Base-by-base conservation (phyloP, 345 rosid genomes). In the Draba incana region DNA sequence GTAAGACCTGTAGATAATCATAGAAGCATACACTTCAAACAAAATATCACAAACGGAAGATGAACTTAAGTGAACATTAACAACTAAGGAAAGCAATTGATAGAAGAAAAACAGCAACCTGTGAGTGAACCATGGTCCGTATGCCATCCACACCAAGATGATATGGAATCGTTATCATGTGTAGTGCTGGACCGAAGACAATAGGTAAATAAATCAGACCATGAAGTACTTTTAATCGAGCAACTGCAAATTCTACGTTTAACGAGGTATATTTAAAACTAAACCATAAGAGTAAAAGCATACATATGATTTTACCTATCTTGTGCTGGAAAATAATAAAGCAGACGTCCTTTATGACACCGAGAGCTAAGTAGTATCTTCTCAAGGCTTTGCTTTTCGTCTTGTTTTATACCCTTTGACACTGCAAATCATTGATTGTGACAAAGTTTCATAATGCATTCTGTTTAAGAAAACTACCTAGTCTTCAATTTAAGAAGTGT, bases 81-180 rank as follows among this genome's bases (percentile, higher is more conserved):
- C 43, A 69, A 48, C n/a, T 69, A 24, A 64, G 8, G 37, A 20
- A 24, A 58, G 38, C 4, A 61, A 61, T n/a, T n/a, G 49, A 57
- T 45, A 69, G 39, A 51, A 23, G 13, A 52, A 56, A 64, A 71
- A 2, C 2, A 5, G 46, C 10, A 44, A 86, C 98, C 97, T 75
- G 97, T 90, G 62, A 92, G 78, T 50, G 93, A 92, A 52, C 90
- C 93, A 53, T 88, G 88, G 83, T 92, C 98, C 15, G 94, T 87
- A 62, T 93, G 98, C 97, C 98, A 93, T 59, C 98, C 98, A 55
- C 98, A 93, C 98, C 98, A 93, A 70, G 93, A 28, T 28, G 31
- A 28, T 28, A 28, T 28, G 4, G 31, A 28, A 2, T 28, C 5
- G 31, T 28, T 28, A 3, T 28, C 31, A 28, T 28, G 31, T 4